These are phyloP conservation scores for Metschnikowia henanensis DNA, from an alignment of 805 yeast species.

Conservation along the genomic window DNA sequence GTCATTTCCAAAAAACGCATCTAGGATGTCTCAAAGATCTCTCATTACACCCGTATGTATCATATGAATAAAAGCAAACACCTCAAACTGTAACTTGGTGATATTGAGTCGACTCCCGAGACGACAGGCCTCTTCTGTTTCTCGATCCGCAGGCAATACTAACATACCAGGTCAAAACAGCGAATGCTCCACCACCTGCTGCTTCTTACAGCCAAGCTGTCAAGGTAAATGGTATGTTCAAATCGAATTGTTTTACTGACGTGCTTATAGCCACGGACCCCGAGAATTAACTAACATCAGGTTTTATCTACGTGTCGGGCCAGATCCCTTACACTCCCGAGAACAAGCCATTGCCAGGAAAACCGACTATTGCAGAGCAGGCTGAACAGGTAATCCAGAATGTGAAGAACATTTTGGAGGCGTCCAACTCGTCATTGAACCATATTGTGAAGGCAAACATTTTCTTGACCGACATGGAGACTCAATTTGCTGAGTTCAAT, in stretches of 20 bases:
- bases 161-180: conserved; percentile 60
- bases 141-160: too few species aligned
- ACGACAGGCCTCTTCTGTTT: too few species aligned
- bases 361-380: conserved; percentile 64
- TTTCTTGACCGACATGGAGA: conserved; percentile 85
- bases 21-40: conserved; percentile 21
- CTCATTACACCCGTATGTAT: conserved; percentile 22
- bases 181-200: conserved; percentile 92
- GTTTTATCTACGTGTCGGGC: conserved; percentile 89
- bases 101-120: too few species aligned
- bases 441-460: conserved; percentile 86
- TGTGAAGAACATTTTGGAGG: conserved; percentile 71
- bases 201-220: conserved; percentile 97
- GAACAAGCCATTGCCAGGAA: conserved; percentile 74
- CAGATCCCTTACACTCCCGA: conserved; percentile 91
- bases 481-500: conserved; percentile 81
- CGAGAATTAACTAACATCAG: conserved; percentile 29
- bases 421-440: conserved; percentile 80
- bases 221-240: conserved; percentile 64
- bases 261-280: too few species aligned
- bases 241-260: too few species aligned
- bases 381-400: conserved; percentile 75
- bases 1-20: conserved; percentile 11
- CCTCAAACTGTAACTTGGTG: too few species aligned
- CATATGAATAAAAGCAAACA: too few species aligned